Conservation (phyloP, 2,329 filamentous ascomycete genomes). For the Pseudocercospora eumusae region DNA sequence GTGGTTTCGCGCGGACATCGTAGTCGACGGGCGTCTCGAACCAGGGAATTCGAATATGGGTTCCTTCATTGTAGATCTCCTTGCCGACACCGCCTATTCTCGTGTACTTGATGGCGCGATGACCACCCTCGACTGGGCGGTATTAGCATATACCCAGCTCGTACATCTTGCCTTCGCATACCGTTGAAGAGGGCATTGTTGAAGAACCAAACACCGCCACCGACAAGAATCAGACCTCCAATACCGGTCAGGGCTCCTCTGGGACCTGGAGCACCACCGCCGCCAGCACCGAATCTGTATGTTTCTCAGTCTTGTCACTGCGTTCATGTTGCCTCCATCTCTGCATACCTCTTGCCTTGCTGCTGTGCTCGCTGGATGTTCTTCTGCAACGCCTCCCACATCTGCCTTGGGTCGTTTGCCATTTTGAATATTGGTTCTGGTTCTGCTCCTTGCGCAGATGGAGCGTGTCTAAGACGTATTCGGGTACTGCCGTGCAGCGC, state of each 20-base stretch:
- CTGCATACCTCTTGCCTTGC: conserved; percentile 48
- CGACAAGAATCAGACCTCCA: conserved; percentile 56
- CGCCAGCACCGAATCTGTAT: conserved; percentile 50
- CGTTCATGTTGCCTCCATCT: conserved; percentile 5
- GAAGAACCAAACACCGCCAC: conserved; percentile 56
- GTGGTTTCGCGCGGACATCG: conserved; percentile 94
- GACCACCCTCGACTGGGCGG: conserved; percentile 81
- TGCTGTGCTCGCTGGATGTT: conserved; percentile 54
- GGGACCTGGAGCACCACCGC: conserved; percentile 51
- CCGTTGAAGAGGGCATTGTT: conserved; percentile 71
- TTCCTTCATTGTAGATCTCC: conserved; percentile 96
- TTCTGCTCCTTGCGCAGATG: background rate
- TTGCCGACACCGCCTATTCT: conserved; percentile 85
- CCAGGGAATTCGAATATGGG: conserved; percentile 92
- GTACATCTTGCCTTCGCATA: conserved; percentile 38
- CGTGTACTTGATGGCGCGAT: conserved; percentile 98
- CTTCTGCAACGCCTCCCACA: conserved; percentile 66
- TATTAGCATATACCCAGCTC: conserved; percentile 12
- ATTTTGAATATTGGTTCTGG: conserved; percentile 28
- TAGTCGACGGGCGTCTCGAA: conserved; percentile 96
- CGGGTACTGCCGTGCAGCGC: background rate
- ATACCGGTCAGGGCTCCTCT: conserved; percentile 57
- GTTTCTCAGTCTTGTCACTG: conserved; percentile 26
- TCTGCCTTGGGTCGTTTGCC: conserved; percentile 61
- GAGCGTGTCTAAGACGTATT: background rate